phyloP scores from a whole-genome alignment of 2,329 filamentous ascomycete genomes.

The Cercospora beticola region DNA sequence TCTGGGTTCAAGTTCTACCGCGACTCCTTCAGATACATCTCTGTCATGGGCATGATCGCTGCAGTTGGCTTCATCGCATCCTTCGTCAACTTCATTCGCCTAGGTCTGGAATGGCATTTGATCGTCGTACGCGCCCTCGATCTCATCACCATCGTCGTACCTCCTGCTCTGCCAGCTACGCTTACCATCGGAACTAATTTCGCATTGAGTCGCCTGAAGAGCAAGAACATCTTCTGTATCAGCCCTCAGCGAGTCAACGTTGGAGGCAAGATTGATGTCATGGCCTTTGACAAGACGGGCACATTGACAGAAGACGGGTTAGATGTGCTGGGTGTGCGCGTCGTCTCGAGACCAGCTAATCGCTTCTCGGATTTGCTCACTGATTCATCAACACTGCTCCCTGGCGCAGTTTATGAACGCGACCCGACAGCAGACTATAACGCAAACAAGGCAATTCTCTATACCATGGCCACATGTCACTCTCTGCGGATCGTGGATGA shows the following conservation, averaged over 20 bases:
- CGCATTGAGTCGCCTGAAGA: conserved; percentile 79
- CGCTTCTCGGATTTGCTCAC: conserved; percentile 75
- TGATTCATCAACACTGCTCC: conserved; percentile 61
- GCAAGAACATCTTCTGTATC: conserved; percentile 93
- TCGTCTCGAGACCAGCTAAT: conserved; percentile 64
- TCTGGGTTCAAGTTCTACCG: conserved; percentile 98
- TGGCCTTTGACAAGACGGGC: conserved; percentile 99
- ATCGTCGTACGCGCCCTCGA: conserved; percentile 92
- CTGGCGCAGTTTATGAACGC: conserved; percentile 55
- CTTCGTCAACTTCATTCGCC: conserved; percentile 85
- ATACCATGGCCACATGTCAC: conserved; percentile 97
- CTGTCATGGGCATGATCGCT: conserved; percentile 89
- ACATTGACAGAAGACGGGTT: conserved; percentile 94
- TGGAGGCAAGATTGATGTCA: conserved; percentile 89
- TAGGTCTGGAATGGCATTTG: conserved; percentile 80
- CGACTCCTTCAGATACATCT: conserved; percentile 96
- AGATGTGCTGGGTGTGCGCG: conserved; percentile 84
- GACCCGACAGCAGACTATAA: conserved; percentile 61
- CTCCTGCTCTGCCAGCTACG: conserved; percentile 89
- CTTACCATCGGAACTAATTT: conserved; percentile 97
- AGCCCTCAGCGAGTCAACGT: conserved; percentile 97
- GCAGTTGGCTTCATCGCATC: conserved; percentile 84
- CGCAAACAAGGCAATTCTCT: conserved; percentile 69
- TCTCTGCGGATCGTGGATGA: conserved; percentile 83
- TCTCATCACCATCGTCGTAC: conserved; percentile 95